Conservation (phyloP, 1,139 yeast genomes). For the Lodderomyces metapsilosis region DNA sequence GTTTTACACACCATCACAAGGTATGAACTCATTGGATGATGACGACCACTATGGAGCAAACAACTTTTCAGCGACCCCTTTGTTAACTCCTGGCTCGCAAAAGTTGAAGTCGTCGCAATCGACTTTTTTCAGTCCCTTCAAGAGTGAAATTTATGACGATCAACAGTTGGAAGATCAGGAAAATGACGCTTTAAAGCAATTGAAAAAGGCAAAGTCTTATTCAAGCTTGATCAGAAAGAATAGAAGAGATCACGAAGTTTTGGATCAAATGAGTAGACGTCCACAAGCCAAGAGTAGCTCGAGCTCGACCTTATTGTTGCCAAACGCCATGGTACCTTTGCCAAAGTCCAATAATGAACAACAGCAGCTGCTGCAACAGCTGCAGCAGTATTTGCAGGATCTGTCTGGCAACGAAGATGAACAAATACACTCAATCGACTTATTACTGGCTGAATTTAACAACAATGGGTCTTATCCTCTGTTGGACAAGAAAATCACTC, state of each 20-base stretch:
- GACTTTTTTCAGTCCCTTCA: conserved; percentile 15
- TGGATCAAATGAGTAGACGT: not conserved
- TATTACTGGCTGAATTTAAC: conserved; percentile 28
- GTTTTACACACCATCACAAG: conserved; percentile 44
- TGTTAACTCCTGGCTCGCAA: conserved; percentile 26
- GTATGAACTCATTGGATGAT: conserved; percentile 35
- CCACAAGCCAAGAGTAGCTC: conserved; percentile 1
- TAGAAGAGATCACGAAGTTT: conserved; percentile 1
- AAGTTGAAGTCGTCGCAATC: conserved; percentile 9
- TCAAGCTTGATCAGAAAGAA: conserved; percentile 16
- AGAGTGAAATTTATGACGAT: conserved; percentile 21
- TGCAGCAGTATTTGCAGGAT: conserved; percentile 1
- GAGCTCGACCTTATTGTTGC: not conserved
- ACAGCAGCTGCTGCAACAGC: not conserved
- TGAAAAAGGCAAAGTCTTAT: conserved; percentile 39
- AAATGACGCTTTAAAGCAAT: conserved; percentile 44
- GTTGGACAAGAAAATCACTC: conserved; percentile 12
- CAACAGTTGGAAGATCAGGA: conserved; percentile 32
- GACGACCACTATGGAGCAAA: conserved; percentile 12
- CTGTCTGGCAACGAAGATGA: not conserved
- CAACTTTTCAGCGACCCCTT: conserved; percentile 26
- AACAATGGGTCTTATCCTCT: conserved; percentile 7
- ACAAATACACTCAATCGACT: conserved; percentile 20
- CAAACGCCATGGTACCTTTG: not conserved
- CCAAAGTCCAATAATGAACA: not conserved